phyloP scores from a whole-genome alignment of 1,284 basidiomycete species.

The Veloboletus limbatus region DNA sequence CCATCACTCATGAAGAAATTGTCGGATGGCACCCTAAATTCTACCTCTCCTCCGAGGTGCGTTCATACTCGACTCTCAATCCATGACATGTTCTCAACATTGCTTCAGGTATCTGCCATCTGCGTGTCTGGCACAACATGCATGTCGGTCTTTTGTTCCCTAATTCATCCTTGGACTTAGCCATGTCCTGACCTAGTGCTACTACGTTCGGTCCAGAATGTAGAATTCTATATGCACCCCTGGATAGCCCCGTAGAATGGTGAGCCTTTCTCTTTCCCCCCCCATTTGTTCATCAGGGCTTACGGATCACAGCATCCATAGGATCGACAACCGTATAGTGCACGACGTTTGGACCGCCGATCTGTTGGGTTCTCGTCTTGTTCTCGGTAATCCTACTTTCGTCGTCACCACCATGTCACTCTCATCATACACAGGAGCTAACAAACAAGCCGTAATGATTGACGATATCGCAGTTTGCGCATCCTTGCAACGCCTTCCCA shows the following conservation, averaged over 20 bases:
- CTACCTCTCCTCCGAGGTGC: slow-evolving; percentile 38
- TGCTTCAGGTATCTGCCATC: slow-evolving; percentile 52
- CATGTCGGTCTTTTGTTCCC: slow-evolving; percentile 40
- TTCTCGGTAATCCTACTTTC: slow-evolving; percentile 43
- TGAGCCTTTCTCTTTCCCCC: not conserved
- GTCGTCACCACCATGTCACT: not conserved
- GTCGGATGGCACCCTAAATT: slow-evolving; percentile 42
- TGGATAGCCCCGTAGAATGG: slow-evolving; percentile 20
- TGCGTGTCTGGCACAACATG: slow-evolving; percentile 44
- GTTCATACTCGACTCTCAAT: slow-evolving; percentile 3
- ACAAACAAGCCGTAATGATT: slow-evolving; percentile 48
- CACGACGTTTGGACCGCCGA: slow-evolving; percentile 59
- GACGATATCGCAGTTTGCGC: slow-evolving; percentile 44
- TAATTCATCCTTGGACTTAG: slow-evolving; percentile 30
- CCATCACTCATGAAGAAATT: slow-evolving; percentile 17
- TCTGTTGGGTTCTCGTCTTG: slow-evolving; percentile 47
- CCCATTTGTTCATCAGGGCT: slow-evolving; percentile 1
- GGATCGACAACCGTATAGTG: slow-evolving; percentile 25
- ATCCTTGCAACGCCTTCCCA: slow-evolving; percentile 40
- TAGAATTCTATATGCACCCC: slow-evolving; percentile 23
- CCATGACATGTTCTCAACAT: not conserved
- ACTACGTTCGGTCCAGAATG: slow-evolving; percentile 35
- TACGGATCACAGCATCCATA: slow-evolving; percentile 31
- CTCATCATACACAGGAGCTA: slow-evolving; percentile 42
- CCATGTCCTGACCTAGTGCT: slow-evolving; percentile 25